These are phyloP conservation scores for Gentiana macrophylla DNA, from an alignment of 257 asterid species.

Conservation along the genomic window DNA sequence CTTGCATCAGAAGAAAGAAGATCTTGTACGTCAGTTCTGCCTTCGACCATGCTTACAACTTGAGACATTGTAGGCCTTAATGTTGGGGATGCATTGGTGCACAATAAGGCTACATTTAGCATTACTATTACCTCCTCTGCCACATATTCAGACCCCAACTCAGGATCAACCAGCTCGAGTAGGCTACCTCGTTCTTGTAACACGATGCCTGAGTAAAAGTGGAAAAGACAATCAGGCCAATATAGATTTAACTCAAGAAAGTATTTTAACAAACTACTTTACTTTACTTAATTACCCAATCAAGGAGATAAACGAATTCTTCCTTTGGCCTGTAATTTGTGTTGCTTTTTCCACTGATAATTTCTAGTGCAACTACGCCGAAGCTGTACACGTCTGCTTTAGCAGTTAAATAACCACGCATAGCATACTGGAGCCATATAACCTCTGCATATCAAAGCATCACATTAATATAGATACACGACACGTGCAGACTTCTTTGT, in stretches of 20 bases:
- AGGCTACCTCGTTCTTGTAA: constrained; percentile 66
- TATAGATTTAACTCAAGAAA: not conserved
- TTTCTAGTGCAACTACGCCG: constrained; percentile 89
- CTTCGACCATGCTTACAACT: constrained; percentile 94
- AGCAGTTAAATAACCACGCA: constrained; percentile 71
- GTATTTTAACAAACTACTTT: not conserved
- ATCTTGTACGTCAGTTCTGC: constrained; percentile 65
- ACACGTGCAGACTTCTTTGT: no score
- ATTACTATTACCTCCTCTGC: constrained; percentile 58
- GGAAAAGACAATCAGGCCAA: not conserved
- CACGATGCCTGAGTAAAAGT: constrained; percentile 58
- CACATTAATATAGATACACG: not conserved
- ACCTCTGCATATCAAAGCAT: constrained; percentile 45
- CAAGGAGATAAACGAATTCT: constrained; percentile 78
- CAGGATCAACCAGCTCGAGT: constrained; percentile 70
- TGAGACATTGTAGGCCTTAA: constrained; percentile 82
- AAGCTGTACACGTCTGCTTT: constrained; percentile 94
- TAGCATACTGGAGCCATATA: constrained; percentile 97
- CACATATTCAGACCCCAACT: constrained; percentile 48
- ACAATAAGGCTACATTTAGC: constrained; percentile 66
- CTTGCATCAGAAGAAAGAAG: constrained; percentile 73
- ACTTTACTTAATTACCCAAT: constrained; percentile 42
- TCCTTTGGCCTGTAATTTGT: constrained; percentile 65
- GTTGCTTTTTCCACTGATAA: constrained; percentile 88
- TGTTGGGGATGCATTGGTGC: constrained; percentile 80